Percentiles rank a stretch among this genome's conserved stretches.
phyloP scores from a whole-genome alignment of 2,329 filamentous ascomycete species.

The Paecilomyces dactylethromorphus region DNA sequence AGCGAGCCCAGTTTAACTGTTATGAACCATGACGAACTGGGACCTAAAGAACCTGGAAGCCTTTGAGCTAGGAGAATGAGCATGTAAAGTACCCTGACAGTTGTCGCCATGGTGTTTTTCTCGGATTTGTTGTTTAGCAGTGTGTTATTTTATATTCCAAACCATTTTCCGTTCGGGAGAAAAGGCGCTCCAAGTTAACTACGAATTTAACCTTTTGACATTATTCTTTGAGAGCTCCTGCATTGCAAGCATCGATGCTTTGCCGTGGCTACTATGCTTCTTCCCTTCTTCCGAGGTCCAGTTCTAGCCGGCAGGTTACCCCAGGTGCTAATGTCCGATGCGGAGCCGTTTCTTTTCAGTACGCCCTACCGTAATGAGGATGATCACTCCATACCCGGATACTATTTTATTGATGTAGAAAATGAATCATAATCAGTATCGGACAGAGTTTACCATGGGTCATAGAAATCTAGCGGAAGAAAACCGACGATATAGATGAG shows the following conservation, averaged over 20 bases:
- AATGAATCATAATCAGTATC: too few species aligned
- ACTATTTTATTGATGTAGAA: too few species aligned
- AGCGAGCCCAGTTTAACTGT: not conserved
- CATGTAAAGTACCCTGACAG: not conserved
- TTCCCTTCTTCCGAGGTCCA: not conserved
- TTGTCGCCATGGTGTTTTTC: not conserved
- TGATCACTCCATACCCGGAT: too few species aligned
- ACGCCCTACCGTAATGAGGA: too few species aligned
- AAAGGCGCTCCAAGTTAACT: not conserved
- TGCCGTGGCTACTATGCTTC: not conserved
- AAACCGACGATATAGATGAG: not conserved
- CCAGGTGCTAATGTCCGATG: not conserved
- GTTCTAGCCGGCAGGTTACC: not conserved
- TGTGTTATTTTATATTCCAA: not conserved
- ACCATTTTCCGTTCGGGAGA: not conserved
- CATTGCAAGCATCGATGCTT: not conserved
- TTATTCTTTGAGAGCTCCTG: not conserved
- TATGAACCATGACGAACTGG: not conserved
- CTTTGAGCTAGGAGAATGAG: not conserved
- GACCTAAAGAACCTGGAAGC: not conserved
- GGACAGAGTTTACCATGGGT: too few species aligned
- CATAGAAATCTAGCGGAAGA: too few species aligned
- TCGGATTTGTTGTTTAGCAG: not conserved
- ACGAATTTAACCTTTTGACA: not conserved
- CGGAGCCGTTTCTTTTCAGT: too few species aligned